Base-by-base conservation (phyloP, 345 rosid genomes). In the Punica granatum region DNA sequence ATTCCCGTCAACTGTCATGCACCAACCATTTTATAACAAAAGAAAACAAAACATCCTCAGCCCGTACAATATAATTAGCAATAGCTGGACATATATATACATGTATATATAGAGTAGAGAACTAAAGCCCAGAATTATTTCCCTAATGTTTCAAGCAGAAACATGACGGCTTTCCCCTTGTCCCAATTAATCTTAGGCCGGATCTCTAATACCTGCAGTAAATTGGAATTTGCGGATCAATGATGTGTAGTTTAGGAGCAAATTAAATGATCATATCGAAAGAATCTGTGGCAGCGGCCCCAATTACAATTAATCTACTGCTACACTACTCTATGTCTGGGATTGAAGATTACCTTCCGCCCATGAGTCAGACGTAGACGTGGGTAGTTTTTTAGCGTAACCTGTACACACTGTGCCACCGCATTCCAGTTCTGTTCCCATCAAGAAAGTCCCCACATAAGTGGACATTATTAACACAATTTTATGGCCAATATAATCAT, bases 181-280 rank as follows among this genome's bases (percentile, higher is more conserved):
- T 79, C 74, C 86, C 86, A 82, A 54, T 82, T 74, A 42, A 82
- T 77, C 28, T 35, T 66, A 64, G 86, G 86, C 49, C 86, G 83
- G 69, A 82, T 42, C 73, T 82, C 86, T 75, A 82, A 75, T 75
- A 82, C 86, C 86, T 82, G 64, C 30, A 7, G 23, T 53, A 1
- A 23, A 2, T 10, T 37, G 6, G 11, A 44, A 1, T 18, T 18
- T 15, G 53, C 6, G 9, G 53, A 46, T 46, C 53, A 46, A 46
- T 46, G 7, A 14, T 18, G n/a, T 18, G 53, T n/a, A n/a, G n/a
- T n/a, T n/a, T n/a, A n/a, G n/a, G n/a, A n/a, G n/a, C n/a, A n/a
- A n/a, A n/a, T n/a, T n/a, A n/a, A n/a, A n/a, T n/a, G n/a, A n/a
- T n/a, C n/a, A n/a, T n/a, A n/a, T n/a, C n/a, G n/a, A n/a, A n/a